A percentile compares a stretch with the other conserved stretches of the same genome.
These are phyloP conservation scores for Eucalyptus regnans DNA, from an alignment of 345 rosid species.

Conservation along the genomic window DNA sequence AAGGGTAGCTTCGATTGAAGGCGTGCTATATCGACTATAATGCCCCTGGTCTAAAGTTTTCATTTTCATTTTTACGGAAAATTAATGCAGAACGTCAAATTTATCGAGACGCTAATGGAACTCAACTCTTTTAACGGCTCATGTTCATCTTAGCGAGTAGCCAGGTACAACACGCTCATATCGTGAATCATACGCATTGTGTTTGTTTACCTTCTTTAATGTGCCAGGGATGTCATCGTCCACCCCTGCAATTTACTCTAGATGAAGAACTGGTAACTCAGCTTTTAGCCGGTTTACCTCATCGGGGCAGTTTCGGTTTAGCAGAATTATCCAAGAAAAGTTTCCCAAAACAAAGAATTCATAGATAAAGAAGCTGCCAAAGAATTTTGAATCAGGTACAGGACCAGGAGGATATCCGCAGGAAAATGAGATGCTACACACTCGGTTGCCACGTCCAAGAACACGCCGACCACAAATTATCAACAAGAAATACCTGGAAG, in stretches of 20 bases:
- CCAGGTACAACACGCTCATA: neutral
- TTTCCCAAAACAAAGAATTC: neutral
- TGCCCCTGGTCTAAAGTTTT: neutral
- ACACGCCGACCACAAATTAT: neutral
- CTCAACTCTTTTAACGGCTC: neutral
- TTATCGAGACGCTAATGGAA: neutral
- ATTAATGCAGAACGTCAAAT: neutral
- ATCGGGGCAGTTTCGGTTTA: neutral
- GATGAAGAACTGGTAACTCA: neutral
- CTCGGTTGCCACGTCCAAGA: neutral
- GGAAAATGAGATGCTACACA: neutral
- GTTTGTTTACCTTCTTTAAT: neutral
- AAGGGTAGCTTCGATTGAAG: neutral
- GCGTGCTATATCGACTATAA: rapidly evolving
- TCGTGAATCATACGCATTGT: neutral
- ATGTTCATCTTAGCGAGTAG: neutral
- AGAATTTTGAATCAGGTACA: neutral
- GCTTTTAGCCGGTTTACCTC: neutral
- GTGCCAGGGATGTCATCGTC: neutral
- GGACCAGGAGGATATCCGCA: neutral
- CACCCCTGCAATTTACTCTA: neutral
- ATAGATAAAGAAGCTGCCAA: neutral
- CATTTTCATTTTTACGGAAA: neutral
- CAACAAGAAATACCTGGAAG: neutral
- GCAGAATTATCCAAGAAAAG: neutral